These are phyloP conservation scores for Sphaerosporella brunnea DNA, from an alignment of 495 filamentous ascomycete species.

Conservation along the genomic window DNA sequence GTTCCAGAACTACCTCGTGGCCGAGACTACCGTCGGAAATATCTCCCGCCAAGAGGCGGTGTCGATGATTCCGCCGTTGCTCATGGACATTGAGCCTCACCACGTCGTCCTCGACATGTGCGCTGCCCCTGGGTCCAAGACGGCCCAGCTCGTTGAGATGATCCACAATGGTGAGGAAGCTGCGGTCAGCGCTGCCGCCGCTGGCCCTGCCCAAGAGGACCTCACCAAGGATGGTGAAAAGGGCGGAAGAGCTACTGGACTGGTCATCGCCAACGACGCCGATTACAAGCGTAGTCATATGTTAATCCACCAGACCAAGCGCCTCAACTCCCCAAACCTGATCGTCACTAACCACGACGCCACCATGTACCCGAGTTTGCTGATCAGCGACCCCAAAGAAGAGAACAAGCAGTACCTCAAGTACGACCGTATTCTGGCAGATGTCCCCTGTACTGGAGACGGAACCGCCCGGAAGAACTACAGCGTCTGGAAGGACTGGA, in stretches of 20 bases:
- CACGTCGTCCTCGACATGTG: conserved; percentile 92
- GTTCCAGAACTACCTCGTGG: conserved; percentile 96
- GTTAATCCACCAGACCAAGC: conserved; percentile 93
- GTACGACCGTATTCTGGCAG: conserved; percentile 89
- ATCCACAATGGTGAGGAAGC: conserved; percentile 82
- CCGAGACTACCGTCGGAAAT: conserved; percentile 89
- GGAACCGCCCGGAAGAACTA: conserved; percentile 83
- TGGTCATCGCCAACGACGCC: conserved; percentile 86
- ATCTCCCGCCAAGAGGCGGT: conserved; percentile 94
- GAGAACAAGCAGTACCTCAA: conserved; percentile 60
- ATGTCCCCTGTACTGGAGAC: conserved; percentile 93
- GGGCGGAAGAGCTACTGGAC: conserved; percentile 63
- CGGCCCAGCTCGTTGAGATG: conserved; percentile 85
- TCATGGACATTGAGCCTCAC: conserved; percentile 76
- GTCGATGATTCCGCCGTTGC: conserved; percentile 92
- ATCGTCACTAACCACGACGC: conserved; percentile 98
- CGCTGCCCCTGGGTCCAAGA: conserved; percentile 91
- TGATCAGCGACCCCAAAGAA: conserved; percentile 36
- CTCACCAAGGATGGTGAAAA: conserved; percentile 3
- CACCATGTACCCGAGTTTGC: conserved; percentile 77
- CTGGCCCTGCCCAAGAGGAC: conserved; percentile 36
- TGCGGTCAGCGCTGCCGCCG: conserved; percentile 43
- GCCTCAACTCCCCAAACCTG: conserved; percentile 86
- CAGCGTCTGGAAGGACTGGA: conserved; percentile 90
- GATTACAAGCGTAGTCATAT: conserved; percentile 93